Evolutionary conservation across 2,329 filamentous ascomycete species (phyloP).

Genomic region (Exophiala lecanii-corni): DNA sequence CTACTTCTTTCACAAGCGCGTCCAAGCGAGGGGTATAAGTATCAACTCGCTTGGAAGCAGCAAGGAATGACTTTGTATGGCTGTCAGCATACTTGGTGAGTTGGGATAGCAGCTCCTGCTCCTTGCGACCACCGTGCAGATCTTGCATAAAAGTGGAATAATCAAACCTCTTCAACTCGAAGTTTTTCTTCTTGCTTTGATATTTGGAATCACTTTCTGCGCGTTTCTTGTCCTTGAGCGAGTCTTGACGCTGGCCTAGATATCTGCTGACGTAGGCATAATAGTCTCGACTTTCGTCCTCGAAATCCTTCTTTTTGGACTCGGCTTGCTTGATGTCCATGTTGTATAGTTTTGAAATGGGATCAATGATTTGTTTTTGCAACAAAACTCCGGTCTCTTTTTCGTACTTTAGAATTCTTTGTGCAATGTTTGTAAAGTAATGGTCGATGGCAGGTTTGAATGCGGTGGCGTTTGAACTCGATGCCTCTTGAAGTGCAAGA

Average conservation of each 20-base stretch:
- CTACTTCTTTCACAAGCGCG: slow-evolving; percentile 82
- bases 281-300: slow-evolving; percentile 98
- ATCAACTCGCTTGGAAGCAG: slow-evolving; percentile 81
- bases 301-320: slow-evolving; percentile 93
- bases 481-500: slow-evolving; percentile 79
- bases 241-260: slow-evolving; percentile 92
- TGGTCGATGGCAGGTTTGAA: slow-evolving; percentile 96
- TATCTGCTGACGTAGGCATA: slow-evolving; percentile 94
- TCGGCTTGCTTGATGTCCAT: slow-evolving; percentile 98
- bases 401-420: slow-evolving; percentile 84
- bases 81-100: slow-evolving; percentile 90
- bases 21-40: slow-evolving; percentile 82
- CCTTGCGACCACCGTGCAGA: slow-evolving; percentile 96
- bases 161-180: slow-evolving; percentile 95
- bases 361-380: slow-evolving; percentile 91
- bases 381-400: slow-evolving; percentile 76
- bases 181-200: slow-evolving; percentile 85
- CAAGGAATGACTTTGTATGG: slow-evolving; percentile 77
- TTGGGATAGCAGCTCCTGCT: slow-evolving; percentile 92
- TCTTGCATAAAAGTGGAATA: slow-evolving; percentile 99
- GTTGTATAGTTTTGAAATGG: slow-evolving; percentile 84
- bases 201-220: slow-evolving; percentile 95
- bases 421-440: slow-evolving; percentile 95
- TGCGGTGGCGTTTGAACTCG: slow-evolving; percentile 86
- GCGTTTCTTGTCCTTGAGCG: slow-evolving; percentile 94